phyloP scores from a whole-genome alignment of 2,329 filamentous ascomycete species.

The Ambrosiella xylebori region DNA sequence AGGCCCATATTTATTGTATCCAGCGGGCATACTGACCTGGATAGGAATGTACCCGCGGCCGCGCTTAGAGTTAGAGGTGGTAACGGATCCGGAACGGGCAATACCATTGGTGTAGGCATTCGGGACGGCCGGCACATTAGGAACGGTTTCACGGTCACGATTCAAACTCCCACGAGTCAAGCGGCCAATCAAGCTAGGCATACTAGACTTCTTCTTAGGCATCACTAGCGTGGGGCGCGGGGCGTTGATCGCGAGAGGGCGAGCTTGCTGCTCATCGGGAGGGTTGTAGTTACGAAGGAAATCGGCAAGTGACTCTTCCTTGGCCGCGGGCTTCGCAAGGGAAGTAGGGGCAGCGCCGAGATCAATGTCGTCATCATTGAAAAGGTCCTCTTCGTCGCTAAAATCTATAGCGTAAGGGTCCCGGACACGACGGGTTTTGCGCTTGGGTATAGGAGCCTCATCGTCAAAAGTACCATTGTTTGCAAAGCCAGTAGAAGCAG shows the following conservation, averaged over 20 bases:
- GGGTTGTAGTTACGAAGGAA: conserved; percentile 56
- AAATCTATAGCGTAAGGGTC: conserved; percentile 91
- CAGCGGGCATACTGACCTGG: conserved; percentile 31
- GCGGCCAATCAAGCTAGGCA: conserved; percentile 43
- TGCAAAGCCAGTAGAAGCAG: conserved; percentile 18
- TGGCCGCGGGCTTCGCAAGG: conserved; percentile 23
- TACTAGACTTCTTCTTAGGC: conserved; percentile 48
- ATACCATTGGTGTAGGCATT: conserved; percentile 21
- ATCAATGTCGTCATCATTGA: conserved; percentile 32
- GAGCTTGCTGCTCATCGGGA: conserved; percentile 29
- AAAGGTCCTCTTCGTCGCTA: conserved; percentile 41
- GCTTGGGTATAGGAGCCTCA: conserved; percentile 43
- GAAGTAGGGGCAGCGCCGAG: conserved; percentile 20
- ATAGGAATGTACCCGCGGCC: conserved; percentile 34
- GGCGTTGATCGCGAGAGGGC: conserved; percentile 19
- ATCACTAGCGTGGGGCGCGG: conserved; percentile 18
- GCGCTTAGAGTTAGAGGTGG: conserved; percentile 10
- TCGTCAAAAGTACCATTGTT: conserved; percentile 30
- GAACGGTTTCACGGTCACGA: conserved; percentile 17
- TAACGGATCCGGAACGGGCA: conserved; percentile 17
- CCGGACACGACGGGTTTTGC: conserved; percentile 59
- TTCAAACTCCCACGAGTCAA: conserved; percentile 28
- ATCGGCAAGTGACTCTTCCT: conserved; percentile 53
- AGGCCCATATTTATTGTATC: conserved; percentile 26
- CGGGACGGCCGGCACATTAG: conserved; percentile 17